Base-by-base conservation (phyloP, 495 filamentous ascomycete species). In the Neurospora sp. region DNA sequence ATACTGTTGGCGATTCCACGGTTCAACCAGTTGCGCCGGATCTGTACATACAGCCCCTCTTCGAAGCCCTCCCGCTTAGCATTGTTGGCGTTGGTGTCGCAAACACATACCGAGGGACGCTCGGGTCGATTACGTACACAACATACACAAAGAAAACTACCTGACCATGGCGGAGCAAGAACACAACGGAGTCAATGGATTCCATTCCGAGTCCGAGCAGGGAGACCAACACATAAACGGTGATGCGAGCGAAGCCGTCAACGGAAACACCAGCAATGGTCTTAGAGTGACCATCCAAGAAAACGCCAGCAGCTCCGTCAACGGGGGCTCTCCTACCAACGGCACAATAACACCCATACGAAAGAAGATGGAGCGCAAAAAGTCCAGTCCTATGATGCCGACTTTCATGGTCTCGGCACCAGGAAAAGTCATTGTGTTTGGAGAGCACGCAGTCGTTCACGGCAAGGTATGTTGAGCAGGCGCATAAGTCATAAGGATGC, bases 401-500 rank as follows among this genome's bases (percentile, higher is more conserved):
- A 84, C 95, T 62, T 99, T 98, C 76, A 97, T 98, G 92, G 95
- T 97, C 72, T 98, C 96, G 8, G 95, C 96, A 16, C 96, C 96
- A 14, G 96, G 95, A 40, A 99, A 99, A 82, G 95, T 97, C 78
- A 98, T 99, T 80, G 93, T 97, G 20, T 97, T 92, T 82, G 96
- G 96, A 72, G 96, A 99, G 80, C 96, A 99, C 85, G 93, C 96
- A 12, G 96, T 97, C 3, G 96, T 99, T 11, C 89, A 99, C 79
- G 96, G 96, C 79, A 97, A 97, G 87, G 90, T 92, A 78, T 73
- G 78, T 72, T 20, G 18, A 7, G 31, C 5, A 39, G 18, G 44
- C 10, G 23, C 31, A 9, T 0, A 37, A 14, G 1, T 66, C 31
- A 4, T 31, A 35, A 8, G 14, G 23, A 2, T 31, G 54, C 27